Evolutionary conservation across 805 yeast genomes (phyloP).

Genomic region (Saccharomyces jurei): DNA sequence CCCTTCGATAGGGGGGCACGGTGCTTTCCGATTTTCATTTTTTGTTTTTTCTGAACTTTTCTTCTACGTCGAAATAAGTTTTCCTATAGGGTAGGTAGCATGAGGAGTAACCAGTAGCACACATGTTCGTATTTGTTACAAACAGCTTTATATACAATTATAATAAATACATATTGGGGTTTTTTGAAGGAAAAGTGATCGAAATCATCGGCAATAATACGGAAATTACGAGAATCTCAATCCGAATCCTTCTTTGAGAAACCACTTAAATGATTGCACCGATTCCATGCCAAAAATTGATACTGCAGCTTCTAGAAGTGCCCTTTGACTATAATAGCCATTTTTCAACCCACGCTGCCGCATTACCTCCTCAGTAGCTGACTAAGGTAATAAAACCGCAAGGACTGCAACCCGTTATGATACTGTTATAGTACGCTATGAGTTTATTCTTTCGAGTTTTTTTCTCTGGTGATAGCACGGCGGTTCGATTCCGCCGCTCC

Average conservation of each 20-base stretch:
- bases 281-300: not conserved
- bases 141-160: not conserved
- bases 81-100: not conserved
- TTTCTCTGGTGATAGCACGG: not conserved
- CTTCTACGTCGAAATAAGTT: not conserved
- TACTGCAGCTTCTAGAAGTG: not conserved
- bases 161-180: not conserved
- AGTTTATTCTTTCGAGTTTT: not conserved
- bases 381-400: not conserved
- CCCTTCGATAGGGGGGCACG: not conserved
- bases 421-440: not conserved
- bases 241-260: not conserved
- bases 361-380: not conserved
- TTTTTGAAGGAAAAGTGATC: not conserved
- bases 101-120: not conserved
- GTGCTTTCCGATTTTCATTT: not conserved
- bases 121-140: not conserved
- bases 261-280: not conserved
- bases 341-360: not conserved
- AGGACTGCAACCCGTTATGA: not conserved
- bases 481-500: not conserved
- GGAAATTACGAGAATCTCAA: not conserved
- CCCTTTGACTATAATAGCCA: not conserved
- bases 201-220: not conserved
- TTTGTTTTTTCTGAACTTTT: not conserved